phyloP scores from a whole-genome alignment of 2,329 filamentous ascomycete genomes.

The Beauveria sp. region DNA sequence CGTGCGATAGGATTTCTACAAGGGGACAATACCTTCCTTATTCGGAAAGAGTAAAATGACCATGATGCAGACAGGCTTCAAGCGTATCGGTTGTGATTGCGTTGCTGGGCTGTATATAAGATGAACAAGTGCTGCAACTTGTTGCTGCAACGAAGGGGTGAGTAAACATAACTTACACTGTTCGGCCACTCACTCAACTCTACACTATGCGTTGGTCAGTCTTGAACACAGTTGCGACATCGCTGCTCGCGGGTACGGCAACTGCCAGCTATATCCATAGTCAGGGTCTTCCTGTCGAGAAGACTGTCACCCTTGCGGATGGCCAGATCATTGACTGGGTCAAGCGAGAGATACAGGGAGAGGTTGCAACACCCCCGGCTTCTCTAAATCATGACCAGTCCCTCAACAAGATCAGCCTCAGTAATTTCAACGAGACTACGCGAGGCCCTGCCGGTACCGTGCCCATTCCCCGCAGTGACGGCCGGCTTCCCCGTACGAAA shows the following conservation, averaged over 20 bases:
- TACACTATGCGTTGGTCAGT: constrained; percentile 1
- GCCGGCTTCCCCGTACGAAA: background rate
- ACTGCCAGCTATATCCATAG: constrained; percentile 4
- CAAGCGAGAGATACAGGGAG: constrained; percentile 8
- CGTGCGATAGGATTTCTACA: background rate
- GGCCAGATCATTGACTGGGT: constrained; percentile 14
- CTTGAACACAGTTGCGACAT: background rate
- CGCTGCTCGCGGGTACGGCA: background rate
- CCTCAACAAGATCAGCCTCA: background rate
- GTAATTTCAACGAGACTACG: constrained; percentile 1
- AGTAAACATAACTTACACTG: background rate
- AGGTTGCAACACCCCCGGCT: constrained; percentile 5
- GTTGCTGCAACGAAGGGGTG: background rate
- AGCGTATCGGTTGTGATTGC: no score
- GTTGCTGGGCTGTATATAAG: background rate
- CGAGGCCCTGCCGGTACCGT: constrained; percentile 12
- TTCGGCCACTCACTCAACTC: background rate
- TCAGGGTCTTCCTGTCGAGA: constrained; percentile 10
- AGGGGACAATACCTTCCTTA: background rate
- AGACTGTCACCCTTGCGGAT: constrained; percentile 12
- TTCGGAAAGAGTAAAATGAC: background rate
- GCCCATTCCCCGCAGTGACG: constrained; percentile 11
- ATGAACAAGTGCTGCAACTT: background rate
- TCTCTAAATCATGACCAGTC: background rate
- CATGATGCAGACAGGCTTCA: background rate